A percentile compares a stretch with the other conserved stretches of the same genome.
phyloP scores from a whole-genome alignment of 495 filamentous ascomycete genomes.

The Hyaloscypha variabilis region DNA sequence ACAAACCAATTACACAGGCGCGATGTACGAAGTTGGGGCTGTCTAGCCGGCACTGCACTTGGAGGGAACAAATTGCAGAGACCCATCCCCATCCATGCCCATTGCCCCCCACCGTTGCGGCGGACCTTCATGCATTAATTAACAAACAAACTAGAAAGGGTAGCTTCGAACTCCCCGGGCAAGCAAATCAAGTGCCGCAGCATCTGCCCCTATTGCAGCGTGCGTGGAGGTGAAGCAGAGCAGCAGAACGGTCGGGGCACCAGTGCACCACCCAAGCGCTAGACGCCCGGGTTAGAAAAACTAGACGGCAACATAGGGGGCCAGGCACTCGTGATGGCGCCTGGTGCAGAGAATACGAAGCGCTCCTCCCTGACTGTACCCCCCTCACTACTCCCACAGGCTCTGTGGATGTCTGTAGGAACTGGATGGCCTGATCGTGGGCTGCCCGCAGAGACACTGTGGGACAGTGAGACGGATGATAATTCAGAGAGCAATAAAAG shows the following conservation, averaged over 20 bases:
- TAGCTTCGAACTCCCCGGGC: not conserved
- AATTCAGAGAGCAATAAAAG: not conserved
- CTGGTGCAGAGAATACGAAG: not conserved
- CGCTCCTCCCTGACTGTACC: not conserved
- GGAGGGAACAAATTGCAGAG: not conserved
- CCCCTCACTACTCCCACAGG: no score
- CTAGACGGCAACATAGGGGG: not conserved
- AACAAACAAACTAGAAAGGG: not conserved
- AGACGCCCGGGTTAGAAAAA: not conserved
- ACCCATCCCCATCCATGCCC: not conserved
- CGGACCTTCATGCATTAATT: not conserved
- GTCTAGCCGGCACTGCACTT: not conserved
- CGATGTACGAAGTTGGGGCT: not conserved
- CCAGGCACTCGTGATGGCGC: not conserved
- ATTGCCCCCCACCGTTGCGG: not conserved
- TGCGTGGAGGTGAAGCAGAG: not conserved
- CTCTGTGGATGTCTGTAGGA: no score
- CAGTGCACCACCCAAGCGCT: not conserved
- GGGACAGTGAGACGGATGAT: not conserved
- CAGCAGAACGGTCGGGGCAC: not conserved
- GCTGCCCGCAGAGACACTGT: no score
- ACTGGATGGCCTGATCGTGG: no score
- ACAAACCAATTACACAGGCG: not conserved
- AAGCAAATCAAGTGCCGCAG: not conserved
- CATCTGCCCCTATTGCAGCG: not conserved